Conservation (phyloP, 78 protist species). For the Capsaspora owczarzaki region DNA sequence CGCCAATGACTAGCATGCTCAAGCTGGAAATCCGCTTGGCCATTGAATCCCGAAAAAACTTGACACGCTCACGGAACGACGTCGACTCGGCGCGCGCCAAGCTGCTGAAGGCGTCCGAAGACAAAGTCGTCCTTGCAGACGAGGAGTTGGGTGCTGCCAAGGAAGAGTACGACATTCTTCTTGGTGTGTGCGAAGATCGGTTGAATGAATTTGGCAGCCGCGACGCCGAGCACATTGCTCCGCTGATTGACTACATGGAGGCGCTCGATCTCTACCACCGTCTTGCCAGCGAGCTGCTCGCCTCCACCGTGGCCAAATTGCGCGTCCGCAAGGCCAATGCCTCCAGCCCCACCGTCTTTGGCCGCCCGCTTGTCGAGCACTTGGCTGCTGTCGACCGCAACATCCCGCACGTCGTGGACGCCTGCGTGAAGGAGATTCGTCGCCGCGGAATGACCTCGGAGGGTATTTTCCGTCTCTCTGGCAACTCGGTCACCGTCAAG, state of each 20-base stretch:
- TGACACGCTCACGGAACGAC: too few relatives aligned
- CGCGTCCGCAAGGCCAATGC: background rate
- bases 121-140: too few relatives aligned
- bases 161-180: background rate
- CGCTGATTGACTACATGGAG: background rate
- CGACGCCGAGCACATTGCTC: background rate
- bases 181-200: background rate
- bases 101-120: too few relatives aligned
- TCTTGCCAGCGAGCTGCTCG: background rate
- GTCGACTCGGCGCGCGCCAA: too few relatives aligned
- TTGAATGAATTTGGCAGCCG: background rate
- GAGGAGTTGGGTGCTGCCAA: background rate
- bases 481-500: background rate
- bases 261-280: background rate
- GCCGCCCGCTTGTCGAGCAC: background rate
- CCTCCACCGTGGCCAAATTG: background rate
- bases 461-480: constrained; percentile 5
- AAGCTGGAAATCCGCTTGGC: too few relatives aligned
- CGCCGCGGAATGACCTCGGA: background rate
- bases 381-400: background rate
- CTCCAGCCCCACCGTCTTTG: background rate
- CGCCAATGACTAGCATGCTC: too few relatives aligned
- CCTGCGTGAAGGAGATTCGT: background rate
- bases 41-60: too few relatives aligned
- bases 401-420: background rate